Base-by-base conservation (phyloP, 768 basidiomycete species). In the Auricularia cornea region DNA sequence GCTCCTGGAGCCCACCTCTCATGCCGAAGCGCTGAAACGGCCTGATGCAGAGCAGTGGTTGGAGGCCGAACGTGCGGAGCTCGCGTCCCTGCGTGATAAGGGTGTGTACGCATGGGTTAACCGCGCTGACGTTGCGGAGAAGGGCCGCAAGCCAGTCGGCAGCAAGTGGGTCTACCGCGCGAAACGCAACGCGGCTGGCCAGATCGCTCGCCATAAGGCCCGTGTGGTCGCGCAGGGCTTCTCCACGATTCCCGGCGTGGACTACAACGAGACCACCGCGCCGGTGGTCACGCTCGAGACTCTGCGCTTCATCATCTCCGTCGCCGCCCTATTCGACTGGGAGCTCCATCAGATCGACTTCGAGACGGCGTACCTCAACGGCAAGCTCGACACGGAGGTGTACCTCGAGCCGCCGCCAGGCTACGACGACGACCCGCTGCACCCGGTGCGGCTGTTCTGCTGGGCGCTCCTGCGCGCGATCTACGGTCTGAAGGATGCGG, bases 321-420 rank as follows among this genome's bases (percentile, higher is more conserved):
- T 80, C 20, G 77, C 79, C 0, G 77, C 79, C 0, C 5, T 61
- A 0, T 54, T 74, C 8, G 65, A 73, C 30, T 75, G 75, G 64
- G 69, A 80, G 4, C 54, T 83, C 4, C 66, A 78, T n/a, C 73
- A 75, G 57, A 68, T 81, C 10, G 78, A 84, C 66, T 73, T 83
- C 20, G 78, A 77, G 33, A 70, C 70, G 0, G 78, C 77, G 0
- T 82, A 75, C 66, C 72, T 83, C 0, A 78, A 77, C 67, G 70
- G 71, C 30, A 68, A 75, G 29, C 73, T 81, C 30, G 12, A 40
- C 48, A n/a, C 60, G 31, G 71, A 71, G 32, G 63, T 70, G 20
- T 70, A 64, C 67, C 63, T 69, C 63, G 32, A 30, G 18, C 65
- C 63, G 38, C 44, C 61, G 59, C 63, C 54, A 3, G 62, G 62